Conservation (phyloP, 306 rosid genomes). For the Corylus americana region DNA sequence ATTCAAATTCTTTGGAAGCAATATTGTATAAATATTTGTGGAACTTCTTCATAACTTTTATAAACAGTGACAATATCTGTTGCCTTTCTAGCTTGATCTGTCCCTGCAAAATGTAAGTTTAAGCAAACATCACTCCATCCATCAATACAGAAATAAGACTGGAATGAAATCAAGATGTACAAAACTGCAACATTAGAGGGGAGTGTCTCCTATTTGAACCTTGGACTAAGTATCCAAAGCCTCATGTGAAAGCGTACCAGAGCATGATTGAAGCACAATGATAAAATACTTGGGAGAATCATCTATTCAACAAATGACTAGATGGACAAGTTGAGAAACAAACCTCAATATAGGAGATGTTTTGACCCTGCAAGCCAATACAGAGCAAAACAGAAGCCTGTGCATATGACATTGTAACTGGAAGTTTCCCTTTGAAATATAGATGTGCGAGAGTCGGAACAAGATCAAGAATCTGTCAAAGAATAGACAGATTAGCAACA, state of each 20-base stretch:
- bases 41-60: conserved; percentile 78
- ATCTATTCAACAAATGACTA: background rate
- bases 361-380: conserved; percentile 77
- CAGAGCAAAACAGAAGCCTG: conserved; percentile 91
- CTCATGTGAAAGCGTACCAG: background rate
- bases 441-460: conserved; percentile 66
- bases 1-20: conserved; percentile 68
- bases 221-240: background rate
- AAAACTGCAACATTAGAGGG: background rate
- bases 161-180: background rate
- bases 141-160: conserved; percentile 4
- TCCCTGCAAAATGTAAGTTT: conserved; percentile 45
- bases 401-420: conserved; percentile 62
- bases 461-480: conserved; percentile 75
- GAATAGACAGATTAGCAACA: conserved; percentile 15
- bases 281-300: background rate
- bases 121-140: conserved; percentile 26
- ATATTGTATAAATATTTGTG: conserved; percentile 56
- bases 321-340: conserved; percentile 25
- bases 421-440: conserved; percentile 73
- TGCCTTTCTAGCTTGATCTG: conserved; percentile 71
- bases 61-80: conserved; percentile 80
- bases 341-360: conserved; percentile 75
- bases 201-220: background rate
- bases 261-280: conserved; percentile 3